These are phyloP conservation scores for Tetracladium setigerum DNA, from an alignment of 495 filamentous ascomycete species.

Conservation along the genomic window DNA sequence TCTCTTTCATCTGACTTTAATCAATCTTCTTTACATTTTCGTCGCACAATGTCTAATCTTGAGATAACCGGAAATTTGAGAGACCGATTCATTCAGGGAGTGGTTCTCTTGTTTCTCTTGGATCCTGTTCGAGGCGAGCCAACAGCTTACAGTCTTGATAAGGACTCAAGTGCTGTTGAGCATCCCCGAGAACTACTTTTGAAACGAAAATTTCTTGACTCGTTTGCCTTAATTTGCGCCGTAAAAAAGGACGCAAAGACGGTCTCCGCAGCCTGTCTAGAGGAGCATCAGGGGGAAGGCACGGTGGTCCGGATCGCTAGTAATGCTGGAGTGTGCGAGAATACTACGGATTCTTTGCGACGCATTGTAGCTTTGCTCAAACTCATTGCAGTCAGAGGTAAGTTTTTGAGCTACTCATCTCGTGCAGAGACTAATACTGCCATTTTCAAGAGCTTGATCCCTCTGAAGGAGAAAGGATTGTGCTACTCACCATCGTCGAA, in stretches of 20 bases:
- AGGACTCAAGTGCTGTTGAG: slow-evolving; percentile 1
- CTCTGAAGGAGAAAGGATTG: slow-evolving; percentile 1
- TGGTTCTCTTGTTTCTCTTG: slow-evolving; percentile 6
- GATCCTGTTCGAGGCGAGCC: slow-evolving; percentile 19
- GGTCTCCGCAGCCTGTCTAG: slow-evolving; percentile 16
- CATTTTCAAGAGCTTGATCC: not conserved
- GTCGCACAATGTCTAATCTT: not conserved
- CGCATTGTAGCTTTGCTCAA: slow-evolving; percentile 1
- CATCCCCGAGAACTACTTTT: slow-evolving; percentile 3
- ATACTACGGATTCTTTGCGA: slow-evolving; percentile 1
- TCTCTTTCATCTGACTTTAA: too few species aligned
- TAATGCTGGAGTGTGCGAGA: slow-evolving; percentile 12
- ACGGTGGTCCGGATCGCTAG: slow-evolving; percentile 16
- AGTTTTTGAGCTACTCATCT: not conserved
- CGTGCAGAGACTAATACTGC: not conserved
- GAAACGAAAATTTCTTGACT: slow-evolving; percentile 20
- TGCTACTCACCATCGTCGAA: slow-evolving; percentile 11
- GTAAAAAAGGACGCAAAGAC: slow-evolving; percentile 6
- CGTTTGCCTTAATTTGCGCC: slow-evolving; percentile 17
- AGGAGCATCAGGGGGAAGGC: slow-evolving; percentile 12
- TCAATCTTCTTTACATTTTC: too few species aligned
- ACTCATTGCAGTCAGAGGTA: slow-evolving; percentile 6
- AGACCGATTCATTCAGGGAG: slow-evolving; percentile 11
- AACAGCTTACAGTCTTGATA: slow-evolving; percentile 12
- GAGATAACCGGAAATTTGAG: slow-evolving; percentile 10